Base-by-base conservation (phyloP, 2,329 filamentous ascomycete species). In the Phoma herbarum region DNA sequence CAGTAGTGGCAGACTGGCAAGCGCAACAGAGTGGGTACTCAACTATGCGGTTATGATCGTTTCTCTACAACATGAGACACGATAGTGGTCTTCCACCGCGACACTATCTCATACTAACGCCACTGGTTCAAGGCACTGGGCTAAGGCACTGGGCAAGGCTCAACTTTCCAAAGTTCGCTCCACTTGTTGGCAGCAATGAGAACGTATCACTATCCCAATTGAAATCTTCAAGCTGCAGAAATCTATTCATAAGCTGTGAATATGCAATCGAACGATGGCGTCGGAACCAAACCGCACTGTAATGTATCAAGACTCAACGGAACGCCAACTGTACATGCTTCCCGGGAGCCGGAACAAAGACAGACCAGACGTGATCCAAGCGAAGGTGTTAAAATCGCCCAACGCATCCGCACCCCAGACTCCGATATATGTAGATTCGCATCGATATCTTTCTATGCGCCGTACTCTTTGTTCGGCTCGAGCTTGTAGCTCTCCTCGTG, bases 401-500 rank as follows among this genome's bases (percentile, higher is more conserved):
- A 41, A 52, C 54, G 35, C 48, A 28, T 42, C 20, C 14, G 39
- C 37, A 48, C 37, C 48, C 44, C 33, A 41, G 46, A 50, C 56
- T 59, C 50, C 46, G 11, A 23, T 59, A 23, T 35, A 25, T 43
- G 26, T 47, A 29, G 42, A 50, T 37, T 39, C 46, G 35, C 39
- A 48, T 23, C 8, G 18, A 29, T 25, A 39, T 18, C 51, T 46
- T 20, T 44, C 45, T 56, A 74, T 23, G 79, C 78, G 20, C 75
- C 79, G 35, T 74, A 71, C 67, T 81, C 81, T 56, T 74, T 72
- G 54, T 78, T 81, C 57, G 74, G 72, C 55, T 81, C 78, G 52
- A 88, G 69, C 31, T 77, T 67, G 60, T 79, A 88, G 14, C 84
- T 70, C 31, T 81, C 83, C 43, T 79, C 76, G 55, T 86, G 84